Percentiles rank a stretch among this genome's conserved stretches.
Conservation (phyloP, 352 stramenopile species). For the Pythium guiyangense region DNA sequence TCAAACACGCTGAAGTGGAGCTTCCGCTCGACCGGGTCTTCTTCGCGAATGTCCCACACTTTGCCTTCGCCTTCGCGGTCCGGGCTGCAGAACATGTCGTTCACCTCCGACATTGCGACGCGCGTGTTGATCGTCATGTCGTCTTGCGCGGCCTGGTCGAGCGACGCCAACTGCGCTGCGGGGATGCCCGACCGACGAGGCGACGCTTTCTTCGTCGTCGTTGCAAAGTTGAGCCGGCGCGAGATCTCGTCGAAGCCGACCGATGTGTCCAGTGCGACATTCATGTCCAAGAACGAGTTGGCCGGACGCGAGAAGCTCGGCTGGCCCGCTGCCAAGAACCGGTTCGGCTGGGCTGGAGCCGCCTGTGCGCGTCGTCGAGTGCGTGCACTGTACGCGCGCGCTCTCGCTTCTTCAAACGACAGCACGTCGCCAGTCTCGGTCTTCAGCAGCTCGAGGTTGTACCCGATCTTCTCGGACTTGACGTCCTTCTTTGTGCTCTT, state of each 20-base stretch:
- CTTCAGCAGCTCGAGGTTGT: slow-evolving; percentile 39
- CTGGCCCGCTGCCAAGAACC: slow-evolving; percentile 13
- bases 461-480: slow-evolving; percentile 30
- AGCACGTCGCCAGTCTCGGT: slow-evolving; percentile 35
- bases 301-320: not conserved
- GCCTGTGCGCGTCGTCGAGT: slow-evolving; percentile 3
- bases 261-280: slow-evolving; percentile 5
- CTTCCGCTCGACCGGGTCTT: slow-evolving; percentile 73
- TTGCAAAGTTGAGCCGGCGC: slow-evolving; percentile 20
- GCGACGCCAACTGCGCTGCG: slow-evolving; percentile 12
- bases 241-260: slow-evolving; percentile 13
- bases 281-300: slow-evolving; percentile 19
- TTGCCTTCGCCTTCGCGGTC: slow-evolving; percentile 32
- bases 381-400: slow-evolving; percentile 21
- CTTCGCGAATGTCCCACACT: slow-evolving; percentile 44
- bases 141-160: slow-evolving; percentile 53
- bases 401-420: slow-evolving; percentile 82
- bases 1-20: slow-evolving; percentile 84
- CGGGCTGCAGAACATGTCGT: slow-evolving; percentile 86
- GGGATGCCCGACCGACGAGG: slow-evolving; percentile 5
- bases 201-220: slow-evolving; percentile 13
- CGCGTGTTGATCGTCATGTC: slow-evolving; percentile 88
- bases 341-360: slow-evolving; percentile 16
- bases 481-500: slow-evolving; percentile 11
- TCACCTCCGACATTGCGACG: slow-evolving; percentile 78